Conservation (phyloP, 208 protist species). For the Crithidia acanthocephali region DNA sequence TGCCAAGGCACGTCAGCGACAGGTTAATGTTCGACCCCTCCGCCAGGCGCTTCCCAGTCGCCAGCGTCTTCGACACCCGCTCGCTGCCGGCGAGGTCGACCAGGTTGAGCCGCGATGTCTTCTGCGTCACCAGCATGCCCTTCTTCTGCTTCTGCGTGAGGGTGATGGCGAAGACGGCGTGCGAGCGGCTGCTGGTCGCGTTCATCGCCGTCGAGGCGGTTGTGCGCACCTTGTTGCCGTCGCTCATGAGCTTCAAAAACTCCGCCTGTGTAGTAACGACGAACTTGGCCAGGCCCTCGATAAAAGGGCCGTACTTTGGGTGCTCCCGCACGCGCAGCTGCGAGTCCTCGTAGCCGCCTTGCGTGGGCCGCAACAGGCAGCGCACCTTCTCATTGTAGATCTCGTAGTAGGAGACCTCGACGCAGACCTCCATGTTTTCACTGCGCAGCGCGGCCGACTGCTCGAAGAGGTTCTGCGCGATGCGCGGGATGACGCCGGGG, state of each 20-base stretch:
- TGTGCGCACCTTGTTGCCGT: constrained; percentile 87
- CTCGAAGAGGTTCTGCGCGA: constrained; percentile 65
- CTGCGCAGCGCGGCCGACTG: constrained; percentile 37
- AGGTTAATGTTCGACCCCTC: constrained; percentile 94
- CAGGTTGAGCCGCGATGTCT: constrained; percentile 68
- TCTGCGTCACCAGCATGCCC: constrained; percentile 48
- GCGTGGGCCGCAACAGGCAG: constrained; percentile 67
- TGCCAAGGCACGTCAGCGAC: constrained; percentile 82
- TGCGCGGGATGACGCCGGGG: constrained; percentile 70
- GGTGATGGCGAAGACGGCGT: constrained; percentile 91
- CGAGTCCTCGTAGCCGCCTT: constrained; percentile 61
- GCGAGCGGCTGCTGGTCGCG: constrained; percentile 80
- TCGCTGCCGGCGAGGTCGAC: constrained; percentile 89
- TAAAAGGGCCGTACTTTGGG: constrained; percentile 77
- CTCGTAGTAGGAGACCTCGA: constrained; percentile 88
- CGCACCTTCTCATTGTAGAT: constrained; percentile 93
- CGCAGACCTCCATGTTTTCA: constrained; percentile 71
- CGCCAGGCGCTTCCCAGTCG: constrained; percentile 77
- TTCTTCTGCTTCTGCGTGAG: constrained; percentile 69
- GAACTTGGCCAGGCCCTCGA: constrained; percentile 82
- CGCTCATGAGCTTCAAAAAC: constrained; percentile 79
- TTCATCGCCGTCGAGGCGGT: constrained; percentile 94
- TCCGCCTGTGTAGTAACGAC: constrained; percentile 64
- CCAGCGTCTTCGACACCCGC: constrained; percentile 84
- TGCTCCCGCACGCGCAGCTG: constrained; percentile 82